A percentile compares a stretch with the other conserved stretches of the same genome.
Evolutionary conservation across 1,284 basidiomycete genomes (phyloP).

Genomic region (Uromyces viciae-fabae): DNA sequence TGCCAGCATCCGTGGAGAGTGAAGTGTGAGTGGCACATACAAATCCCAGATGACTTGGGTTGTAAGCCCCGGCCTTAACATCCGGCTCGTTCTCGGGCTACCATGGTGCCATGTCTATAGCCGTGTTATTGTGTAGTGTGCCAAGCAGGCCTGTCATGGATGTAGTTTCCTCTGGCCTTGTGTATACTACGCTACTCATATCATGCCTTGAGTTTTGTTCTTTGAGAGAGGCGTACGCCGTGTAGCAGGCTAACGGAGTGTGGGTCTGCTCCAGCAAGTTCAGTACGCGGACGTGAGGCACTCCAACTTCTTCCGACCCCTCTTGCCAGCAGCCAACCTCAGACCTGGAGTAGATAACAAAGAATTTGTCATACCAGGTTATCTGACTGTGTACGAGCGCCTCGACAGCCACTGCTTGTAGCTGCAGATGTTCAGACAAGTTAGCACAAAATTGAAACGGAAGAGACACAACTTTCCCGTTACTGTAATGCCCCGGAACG

Average conservation of each 20-base stretch:
- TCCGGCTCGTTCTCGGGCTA: too few relatives aligned
- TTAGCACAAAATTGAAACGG: neutral
- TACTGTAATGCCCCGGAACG: too few relatives aligned
- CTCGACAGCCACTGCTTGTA: neutral
- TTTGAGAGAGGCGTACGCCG: neutral
- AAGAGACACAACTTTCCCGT: neutral
- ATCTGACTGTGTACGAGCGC: neutral
- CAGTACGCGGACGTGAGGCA: neutral
- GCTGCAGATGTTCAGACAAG: neutral
- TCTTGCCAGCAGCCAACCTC: too few relatives aligned
- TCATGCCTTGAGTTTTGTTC: neutral
- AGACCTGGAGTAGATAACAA: too few relatives aligned
- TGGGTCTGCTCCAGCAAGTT: neutral
- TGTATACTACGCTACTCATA: too few relatives aligned
- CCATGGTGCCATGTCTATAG: too few relatives aligned
- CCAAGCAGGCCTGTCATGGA: too few relatives aligned
- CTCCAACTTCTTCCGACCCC: neutral
- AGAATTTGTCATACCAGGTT: neutral
- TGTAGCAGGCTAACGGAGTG: neutral
- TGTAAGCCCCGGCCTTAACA: too few relatives aligned
- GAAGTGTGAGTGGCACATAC: neutral
- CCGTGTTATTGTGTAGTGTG: too few relatives aligned
- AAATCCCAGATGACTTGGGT: neutral
- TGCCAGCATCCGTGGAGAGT: neutral
- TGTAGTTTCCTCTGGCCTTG: neutral